Base-by-base conservation (phyloP, 192 early-diverging fungal species). In the Tieghemiomyces parasiticus region DNA sequence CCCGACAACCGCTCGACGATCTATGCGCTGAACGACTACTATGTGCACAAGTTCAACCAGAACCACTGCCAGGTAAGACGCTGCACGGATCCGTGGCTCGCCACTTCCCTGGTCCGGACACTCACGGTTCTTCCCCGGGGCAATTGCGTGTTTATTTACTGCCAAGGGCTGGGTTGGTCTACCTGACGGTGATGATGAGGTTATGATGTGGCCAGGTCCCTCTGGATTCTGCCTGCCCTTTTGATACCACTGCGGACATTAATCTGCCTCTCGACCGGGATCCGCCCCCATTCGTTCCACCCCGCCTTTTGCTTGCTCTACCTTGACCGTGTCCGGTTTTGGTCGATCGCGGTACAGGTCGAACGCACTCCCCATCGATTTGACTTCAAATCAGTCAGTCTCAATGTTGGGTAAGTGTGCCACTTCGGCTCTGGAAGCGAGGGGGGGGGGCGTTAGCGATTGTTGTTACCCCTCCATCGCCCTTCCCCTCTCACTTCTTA, bases 1-100 rank as follows among this genome's bases (percentile, higher is more conserved):
- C 87, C 89, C 3, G 75, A 75, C 29, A 71, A 68, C 26, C 80
- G 72, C 58, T 76, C 78, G 22, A 85, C 92, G 71, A 78, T 97
- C 30, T 79, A 89, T 33, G 89, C 86, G 63, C 86, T 92, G 29
- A 68, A 67, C 60, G 63, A 68, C 60, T 67, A 70, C 61, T 72
- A 67, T 50, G 68, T 68, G 30, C 64, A 69, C 64, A 74, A 73
- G 70, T 80, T 78, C 54, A 74, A 83, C 58, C 77, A 65, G 35
- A 64, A 62, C 59, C 72, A 71, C 25, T 63, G 70, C 6, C 67
- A 78, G 59, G 67, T 73, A 60, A 55, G 22, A 0, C 28, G 22
- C 45, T n/a, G 45, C 45, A 4, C 32, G 10, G 33, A 28, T 35
- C 28, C 48, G 2, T 22, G 28, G 1, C 0, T 16, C 24, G 16